Evolutionary conservation across 495 filamentous ascomycete genomes (phyloP), one percentile per base, ranked within the genome.

Genomic region (Cudoniella acicularis): DNA sequence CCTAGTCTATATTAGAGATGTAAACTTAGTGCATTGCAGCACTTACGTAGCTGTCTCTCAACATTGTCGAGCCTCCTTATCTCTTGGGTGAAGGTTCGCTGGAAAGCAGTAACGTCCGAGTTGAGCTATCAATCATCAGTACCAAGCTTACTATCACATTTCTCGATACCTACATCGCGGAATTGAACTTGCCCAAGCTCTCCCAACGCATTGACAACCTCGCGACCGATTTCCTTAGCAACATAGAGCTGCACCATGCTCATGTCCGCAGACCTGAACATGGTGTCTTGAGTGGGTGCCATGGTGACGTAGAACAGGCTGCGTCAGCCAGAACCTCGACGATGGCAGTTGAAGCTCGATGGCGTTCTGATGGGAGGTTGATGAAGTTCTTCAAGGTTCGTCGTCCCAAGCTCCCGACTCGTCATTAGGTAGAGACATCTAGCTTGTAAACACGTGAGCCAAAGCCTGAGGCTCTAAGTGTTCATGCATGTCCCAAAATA

Each of bases 211-310:
- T 91, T 96, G 57, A 98, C 90, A 63, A 96, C 92, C 79, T 99
- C 94, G 72, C 94, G 85, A 64, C 95, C 92, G 61, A 98, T 97
- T 79, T 99, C 94, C 67, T 96, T 97, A 62, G 94, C 90, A 67
- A 98, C 92, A 77, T 97, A 99, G 65, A 99, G 87, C 83, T 98
- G 94, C 71, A 95, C 95, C 84, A 99, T 86, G 82, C 91, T 96
- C 94, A 99, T 99, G 76, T 98, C 92, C 88, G 91, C 87, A 70
- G 95, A 98, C 80, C 95, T 94, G 88, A 99, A 97, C 79, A 96
- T 87, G 75, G 91, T 96, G 75, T 98, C 92, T 77, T 88, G 78
- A 66, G 73, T 68, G 63, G 77, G 74, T 67, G 74, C 80, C 80
- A 83, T 83, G 41, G 51, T 24, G 58, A 59, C 56, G 54, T 56